phyloP scores from a whole-genome alignment of 2,329 filamentous ascomycete genomes.

The Penicillium glabrum region DNA sequence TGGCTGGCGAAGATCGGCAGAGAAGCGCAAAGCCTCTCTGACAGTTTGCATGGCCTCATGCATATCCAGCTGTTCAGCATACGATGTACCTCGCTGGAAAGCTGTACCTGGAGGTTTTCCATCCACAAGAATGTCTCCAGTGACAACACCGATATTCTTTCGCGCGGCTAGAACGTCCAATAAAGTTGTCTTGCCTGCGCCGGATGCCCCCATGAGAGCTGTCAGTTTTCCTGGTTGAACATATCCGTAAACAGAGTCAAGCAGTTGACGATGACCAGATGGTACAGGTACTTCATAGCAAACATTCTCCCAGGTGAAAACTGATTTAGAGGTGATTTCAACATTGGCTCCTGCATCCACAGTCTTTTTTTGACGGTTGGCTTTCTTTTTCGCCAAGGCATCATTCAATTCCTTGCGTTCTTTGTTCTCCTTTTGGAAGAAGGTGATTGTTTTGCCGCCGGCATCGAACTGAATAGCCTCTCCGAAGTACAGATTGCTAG shows the following conservation, averaged over 20 bases:
- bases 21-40: constrained; percentile 66
- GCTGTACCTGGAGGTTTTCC: constrained; percentile 57
- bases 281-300: constrained; percentile 52
- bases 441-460: constrained; percentile 44
- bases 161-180: constrained; percentile 71
- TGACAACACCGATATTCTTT: constrained; percentile 65
- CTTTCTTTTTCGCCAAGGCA: constrained; percentile 41
- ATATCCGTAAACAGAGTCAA: constrained; percentile 50
- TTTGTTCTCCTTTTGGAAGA: constrained; percentile 41
- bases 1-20: constrained; percentile 63
- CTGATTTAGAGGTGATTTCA: constrained; percentile 54
- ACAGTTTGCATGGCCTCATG: constrained; percentile 64
- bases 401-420: constrained; percentile 39
- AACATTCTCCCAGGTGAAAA: constrained; percentile 56
- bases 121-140: constrained; percentile 63
- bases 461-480: constrained; percentile 41
- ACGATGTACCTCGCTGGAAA: constrained; percentile 65
- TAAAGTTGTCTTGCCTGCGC: constrained; percentile 83
- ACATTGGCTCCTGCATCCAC: constrained; percentile 45
- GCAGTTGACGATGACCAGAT: constrained; percentile 45
- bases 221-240: constrained; percentile 52
- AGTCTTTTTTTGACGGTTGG: constrained; percentile 34
- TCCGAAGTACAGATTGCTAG: constrained; percentile 40
- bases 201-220: constrained; percentile 55
- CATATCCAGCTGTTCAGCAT: constrained; percentile 66